A percentile compares a stretch with the other conserved stretches of the same genome.
Evolutionary conservation across 352 stramenopile genomes (phyloP).

Genomic region (Globisporangium camurandrum): DNA sequence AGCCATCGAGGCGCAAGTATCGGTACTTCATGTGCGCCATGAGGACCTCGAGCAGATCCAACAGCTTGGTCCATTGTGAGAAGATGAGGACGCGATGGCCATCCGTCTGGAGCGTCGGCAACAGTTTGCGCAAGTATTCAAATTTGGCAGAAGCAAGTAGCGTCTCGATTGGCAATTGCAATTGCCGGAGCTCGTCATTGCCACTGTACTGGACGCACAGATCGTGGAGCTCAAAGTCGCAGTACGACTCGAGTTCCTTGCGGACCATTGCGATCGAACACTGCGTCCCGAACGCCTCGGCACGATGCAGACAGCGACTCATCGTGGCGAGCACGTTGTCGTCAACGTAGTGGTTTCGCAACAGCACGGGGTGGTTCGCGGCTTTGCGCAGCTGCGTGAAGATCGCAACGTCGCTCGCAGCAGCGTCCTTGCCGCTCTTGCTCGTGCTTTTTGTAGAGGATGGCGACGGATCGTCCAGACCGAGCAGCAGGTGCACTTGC

Average conservation of each 20-base stretch:
- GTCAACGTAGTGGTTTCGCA: slow-evolving; percentile 79
- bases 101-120: slow-evolving; percentile 81
- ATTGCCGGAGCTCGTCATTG: slow-evolving; percentile 69
- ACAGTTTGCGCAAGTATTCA: slow-evolving; percentile 75
- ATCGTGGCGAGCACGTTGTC: slow-evolving; percentile 79
- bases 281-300: slow-evolving; percentile 80
- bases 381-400: slow-evolving; percentile 97
- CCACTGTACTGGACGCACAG: slow-evolving; percentile 85
- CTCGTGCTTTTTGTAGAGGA: slow-evolving; percentile 5
- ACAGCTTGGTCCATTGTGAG: slow-evolving; percentile 93
- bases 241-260: slow-evolving; percentile 91
- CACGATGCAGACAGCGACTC: slow-evolving; percentile 66
- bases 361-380: slow-evolving; percentile 95
- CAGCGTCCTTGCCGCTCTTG: not conserved
- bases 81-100: slow-evolving; percentile 96
- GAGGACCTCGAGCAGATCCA: slow-evolving; percentile 91
- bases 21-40: slow-evolving; percentile 71
- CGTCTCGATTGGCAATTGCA: slow-evolving; percentile 83
- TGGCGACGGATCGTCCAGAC: not conserved
- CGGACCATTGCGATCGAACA: slow-evolving; percentile 78
- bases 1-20: slow-evolving; percentile 76
- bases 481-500: slow-evolving; percentile 40
- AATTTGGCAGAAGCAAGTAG: slow-evolving; percentile 95
- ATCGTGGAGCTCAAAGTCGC: slow-evolving; percentile 95
- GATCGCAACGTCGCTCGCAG: slow-evolving; percentile 44